Percentiles rank a stretch among this genome's conserved stretches.
Evolutionary conservation across 1,139 yeast genomes (phyloP).

Genomic region (Hemisphaericaspora subhashii): DNA sequence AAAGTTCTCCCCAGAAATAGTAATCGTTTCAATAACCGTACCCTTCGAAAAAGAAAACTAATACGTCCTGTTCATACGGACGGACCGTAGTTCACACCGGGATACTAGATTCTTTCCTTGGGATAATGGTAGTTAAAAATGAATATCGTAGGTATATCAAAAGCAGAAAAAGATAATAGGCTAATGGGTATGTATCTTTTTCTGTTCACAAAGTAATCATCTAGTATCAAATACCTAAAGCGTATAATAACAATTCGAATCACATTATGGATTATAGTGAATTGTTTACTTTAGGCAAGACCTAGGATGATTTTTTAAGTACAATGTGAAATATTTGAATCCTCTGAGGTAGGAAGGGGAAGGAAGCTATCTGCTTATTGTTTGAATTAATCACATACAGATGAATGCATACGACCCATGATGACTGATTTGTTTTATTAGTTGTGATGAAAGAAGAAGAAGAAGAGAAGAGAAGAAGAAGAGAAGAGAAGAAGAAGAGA

Average conservation of each 20-base stretch:
- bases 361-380: too few relatives aligned
- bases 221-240: constrained; percentile 26
- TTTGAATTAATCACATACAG: constrained; percentile 51
- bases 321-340: constrained; percentile 11
- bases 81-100: constrained; percentile 4
- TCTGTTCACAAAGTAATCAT: constrained; percentile 6
- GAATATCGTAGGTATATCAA: too few relatives aligned
- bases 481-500: constrained; percentile 5
- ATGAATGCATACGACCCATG: constrained; percentile 83
- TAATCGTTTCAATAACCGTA: too few relatives aligned
- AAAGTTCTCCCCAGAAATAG: too few relatives aligned
- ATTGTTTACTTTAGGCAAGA: constrained; percentile 38
- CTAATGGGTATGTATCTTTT: too few relatives aligned
- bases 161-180: too few relatives aligned
- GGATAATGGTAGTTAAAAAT: too few relatives aligned
- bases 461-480: too few relatives aligned
- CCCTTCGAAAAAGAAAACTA: constrained; percentile 11
- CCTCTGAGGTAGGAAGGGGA: too few relatives aligned
- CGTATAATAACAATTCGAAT: constrained; percentile 19
- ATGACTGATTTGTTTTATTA: constrained; percentile 42
- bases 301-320: constrained; percentile 18
- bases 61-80: too few relatives aligned
- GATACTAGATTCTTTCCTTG: too few relatives aligned
- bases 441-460: constrained; percentile 13
- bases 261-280: constrained; percentile 9